phyloP scores from a whole-genome alignment of 1,284 basidiomycete genomes.

The Leccinum pachyderme region DNA sequence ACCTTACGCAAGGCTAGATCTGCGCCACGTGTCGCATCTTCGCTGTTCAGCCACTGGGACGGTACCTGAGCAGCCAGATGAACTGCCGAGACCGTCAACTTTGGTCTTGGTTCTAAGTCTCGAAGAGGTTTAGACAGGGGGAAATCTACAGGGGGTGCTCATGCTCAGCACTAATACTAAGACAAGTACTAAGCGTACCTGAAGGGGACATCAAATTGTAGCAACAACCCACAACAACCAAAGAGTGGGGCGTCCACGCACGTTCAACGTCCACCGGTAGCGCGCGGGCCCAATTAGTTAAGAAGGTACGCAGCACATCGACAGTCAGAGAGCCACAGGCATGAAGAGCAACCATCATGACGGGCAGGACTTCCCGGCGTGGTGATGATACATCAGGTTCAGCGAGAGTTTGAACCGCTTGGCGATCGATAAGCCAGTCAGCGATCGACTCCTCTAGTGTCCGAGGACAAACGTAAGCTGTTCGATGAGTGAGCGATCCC shows the following conservation, averaged over 20 bases:
- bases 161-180: slow-evolving; percentile 2
- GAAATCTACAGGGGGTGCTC: slow-evolving; percentile 37
- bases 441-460: slow-evolving; percentile 36
- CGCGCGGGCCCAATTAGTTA: slow-evolving; percentile 14
- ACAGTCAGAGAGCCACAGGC: slow-evolving; percentile 51
- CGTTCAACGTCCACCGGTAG: slow-evolving; percentile 1
- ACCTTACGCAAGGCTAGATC: slow-evolving; percentile 58
- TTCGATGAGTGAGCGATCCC: slow-evolving; percentile 49
- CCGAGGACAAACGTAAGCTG: slow-evolving; percentile 46
- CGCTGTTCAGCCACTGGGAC: slow-evolving; percentile 38
- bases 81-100: slow-evolving; percentile 38
- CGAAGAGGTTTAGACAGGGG: slow-evolving; percentile 37
- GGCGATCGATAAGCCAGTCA: slow-evolving; percentile 21
- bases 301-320: slow-evolving; percentile 43
- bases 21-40: slow-evolving; percentile 25
- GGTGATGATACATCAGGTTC: background rate
- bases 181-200: slow-evolving; percentile 31
- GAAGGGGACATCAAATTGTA: slow-evolving; percentile 47
- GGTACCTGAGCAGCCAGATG: slow-evolving; percentile 58
- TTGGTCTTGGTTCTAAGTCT: slow-evolving; percentile 19
- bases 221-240: slow-evolving; percentile 50
- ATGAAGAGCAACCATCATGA: slow-evolving; percentile 65
- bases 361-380: slow-evolving; percentile 36
- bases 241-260: slow-evolving; percentile 40
- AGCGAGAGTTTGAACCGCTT: background rate